phyloP scores from a whole-genome alignment of 2,329 filamentous ascomycete species.

The Claviceps pazoutovae region DNA sequence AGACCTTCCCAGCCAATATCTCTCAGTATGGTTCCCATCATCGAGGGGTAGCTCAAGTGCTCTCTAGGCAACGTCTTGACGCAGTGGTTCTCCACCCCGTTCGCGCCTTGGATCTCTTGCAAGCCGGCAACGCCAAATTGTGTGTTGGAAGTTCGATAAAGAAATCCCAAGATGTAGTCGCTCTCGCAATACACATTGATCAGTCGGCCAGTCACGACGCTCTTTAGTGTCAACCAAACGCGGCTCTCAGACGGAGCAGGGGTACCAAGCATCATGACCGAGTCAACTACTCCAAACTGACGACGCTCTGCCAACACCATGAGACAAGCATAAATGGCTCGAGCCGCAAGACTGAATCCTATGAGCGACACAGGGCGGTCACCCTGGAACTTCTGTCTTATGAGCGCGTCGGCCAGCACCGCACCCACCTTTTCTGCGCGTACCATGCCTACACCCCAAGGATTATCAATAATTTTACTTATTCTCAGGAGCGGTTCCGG shows the following conservation, averaged over 20 bases:
- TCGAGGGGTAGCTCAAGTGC: constrained; percentile 56
- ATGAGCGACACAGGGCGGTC: constrained; percentile 69
- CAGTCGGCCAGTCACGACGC: constrained; percentile 68
- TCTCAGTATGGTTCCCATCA: constrained; percentile 52
- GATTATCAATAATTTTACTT: constrained; percentile 66
- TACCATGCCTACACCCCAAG: constrained; percentile 63
- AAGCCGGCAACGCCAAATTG: constrained; percentile 77
- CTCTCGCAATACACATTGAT: constrained; percentile 82
- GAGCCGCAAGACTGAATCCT: constrained; percentile 70
- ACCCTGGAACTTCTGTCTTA: constrained; percentile 63
- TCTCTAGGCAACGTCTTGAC: constrained; percentile 51
- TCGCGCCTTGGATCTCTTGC: constrained; percentile 55
- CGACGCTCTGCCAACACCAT: constrained; percentile 65
- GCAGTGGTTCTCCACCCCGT: constrained; percentile 53
- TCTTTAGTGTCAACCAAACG: constrained; percentile 66
- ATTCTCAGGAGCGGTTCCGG: constrained; percentile 50
- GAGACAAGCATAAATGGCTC: constrained; percentile 74
- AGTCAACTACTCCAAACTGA: constrained; percentile 77
- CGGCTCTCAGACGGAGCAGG: constrained; percentile 59
- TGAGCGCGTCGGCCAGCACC: constrained; percentile 68
- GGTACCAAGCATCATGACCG: constrained; percentile 70
- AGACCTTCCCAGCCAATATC: constrained; percentile 58
- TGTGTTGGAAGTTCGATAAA: constrained; percentile 71
- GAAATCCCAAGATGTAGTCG: constrained; percentile 77
- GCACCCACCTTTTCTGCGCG: constrained; percentile 58